Conservation (phyloP, 1,139 yeast genomes). For the Meyerozyma carpophila region DNA sequence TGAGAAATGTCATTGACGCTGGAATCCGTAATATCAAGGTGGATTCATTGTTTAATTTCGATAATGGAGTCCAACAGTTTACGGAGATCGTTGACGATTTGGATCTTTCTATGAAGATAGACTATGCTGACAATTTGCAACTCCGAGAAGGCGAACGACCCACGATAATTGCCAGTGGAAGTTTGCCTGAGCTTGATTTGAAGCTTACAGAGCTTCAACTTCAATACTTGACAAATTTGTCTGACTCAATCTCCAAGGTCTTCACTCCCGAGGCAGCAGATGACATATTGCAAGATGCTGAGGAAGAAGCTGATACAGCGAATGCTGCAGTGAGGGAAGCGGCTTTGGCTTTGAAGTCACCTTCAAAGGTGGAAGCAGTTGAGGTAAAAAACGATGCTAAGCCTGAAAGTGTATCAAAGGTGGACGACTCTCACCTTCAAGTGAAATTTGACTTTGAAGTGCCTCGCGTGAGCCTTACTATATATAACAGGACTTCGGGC, state of each 20-base stretch:
- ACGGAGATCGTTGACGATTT: conserved; percentile 66
- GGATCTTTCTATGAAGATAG: conserved; percentile 59
- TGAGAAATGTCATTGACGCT: conserved; percentile 50
- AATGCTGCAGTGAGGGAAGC: conserved; percentile 39
- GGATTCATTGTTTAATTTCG: conserved; percentile 53
- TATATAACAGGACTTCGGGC: conserved; percentile 54
- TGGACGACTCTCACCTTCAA: conserved; percentile 24
- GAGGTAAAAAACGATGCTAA: background rate
- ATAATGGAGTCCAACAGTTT: conserved; percentile 40
- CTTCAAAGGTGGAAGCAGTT: background rate
- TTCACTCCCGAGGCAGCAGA: conserved; percentile 37
- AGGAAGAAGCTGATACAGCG: conserved; percentile 58
- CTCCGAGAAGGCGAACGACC: conserved; percentile 35
- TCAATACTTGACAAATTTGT: conserved; percentile 49
- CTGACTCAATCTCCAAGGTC: conserved; percentile 55
- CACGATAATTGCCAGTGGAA: conserved; percentile 50
- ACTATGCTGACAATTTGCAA: conserved; percentile 41
- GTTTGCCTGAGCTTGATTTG: conserved; percentile 61
- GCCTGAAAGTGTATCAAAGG: conserved; percentile 3
- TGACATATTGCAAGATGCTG: conserved; percentile 44
- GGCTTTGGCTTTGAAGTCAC: conserved; percentile 7
- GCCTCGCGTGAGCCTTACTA: conserved; percentile 58
- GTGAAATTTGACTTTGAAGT: conserved; percentile 51
- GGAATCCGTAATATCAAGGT: conserved; percentile 72
- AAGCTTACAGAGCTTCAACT: conserved; percentile 77